A percentile compares a stretch with the other conserved stretches of the same genome.
phyloP scores from a whole-genome alignment of 768 basidiomycete species.

The Serendipita sp. region DNA sequence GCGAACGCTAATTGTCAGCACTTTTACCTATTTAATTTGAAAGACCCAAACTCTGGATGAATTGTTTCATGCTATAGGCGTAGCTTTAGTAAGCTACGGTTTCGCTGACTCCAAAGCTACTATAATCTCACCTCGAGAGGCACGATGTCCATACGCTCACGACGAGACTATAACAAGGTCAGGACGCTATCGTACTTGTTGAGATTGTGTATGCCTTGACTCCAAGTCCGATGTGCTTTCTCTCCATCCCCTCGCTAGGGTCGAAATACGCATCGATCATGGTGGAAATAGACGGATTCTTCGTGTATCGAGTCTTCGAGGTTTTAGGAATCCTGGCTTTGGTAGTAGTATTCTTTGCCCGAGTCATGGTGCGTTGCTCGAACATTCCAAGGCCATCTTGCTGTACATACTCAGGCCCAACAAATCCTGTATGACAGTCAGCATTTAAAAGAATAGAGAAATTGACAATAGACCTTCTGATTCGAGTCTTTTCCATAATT shows the following conservation, averaged over 20 bases:
- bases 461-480: slow-evolving; percentile 35
- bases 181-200: neutral
- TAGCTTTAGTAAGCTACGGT: no score
- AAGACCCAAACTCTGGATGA: neutral
- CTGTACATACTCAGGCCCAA: slow-evolving; percentile 32
- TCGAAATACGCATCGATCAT: slow-evolving; percentile 35
- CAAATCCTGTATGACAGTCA: slow-evolving; percentile 34
- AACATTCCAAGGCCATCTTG: slow-evolving; percentile 34
- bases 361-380: slow-evolving; percentile 23
- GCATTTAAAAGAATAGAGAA: neutral
- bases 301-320: slow-evolving; percentile 25
- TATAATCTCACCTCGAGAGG: no score
- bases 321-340: slow-evolving; percentile 23
- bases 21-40: neutral
- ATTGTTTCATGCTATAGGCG: neutral
- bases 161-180: neutral
- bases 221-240: slow-evolving; percentile 38
- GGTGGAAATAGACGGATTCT: slow-evolving; percentile 31
- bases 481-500: slow-evolving; percentile 52
- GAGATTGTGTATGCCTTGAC: slow-evolving; percentile 31
- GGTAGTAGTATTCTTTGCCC: slow-evolving; percentile 29
- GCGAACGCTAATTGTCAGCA: neutral
- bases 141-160: neutral
- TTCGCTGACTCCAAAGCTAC: no score
- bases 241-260: slow-evolving; percentile 41